Evolutionary conservation across 306 rosid genomes (phyloP).

Genomic region (Crotalaria pallida): DNA sequence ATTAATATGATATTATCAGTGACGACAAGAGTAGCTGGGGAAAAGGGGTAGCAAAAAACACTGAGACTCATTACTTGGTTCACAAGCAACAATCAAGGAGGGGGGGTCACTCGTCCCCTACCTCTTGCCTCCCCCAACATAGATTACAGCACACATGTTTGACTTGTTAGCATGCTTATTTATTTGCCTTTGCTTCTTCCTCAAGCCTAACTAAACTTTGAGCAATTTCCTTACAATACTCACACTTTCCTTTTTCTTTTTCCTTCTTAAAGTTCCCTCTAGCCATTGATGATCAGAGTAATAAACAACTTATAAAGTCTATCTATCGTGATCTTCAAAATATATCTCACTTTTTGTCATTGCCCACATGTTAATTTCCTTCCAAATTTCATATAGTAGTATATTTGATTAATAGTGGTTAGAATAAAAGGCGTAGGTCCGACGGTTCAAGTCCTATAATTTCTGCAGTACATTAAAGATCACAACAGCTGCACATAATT

Average conservation of each 20-base stretch:
- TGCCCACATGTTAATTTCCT: background rate
- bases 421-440: background rate
- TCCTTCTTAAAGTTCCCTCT: background rate
- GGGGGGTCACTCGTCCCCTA: background rate
- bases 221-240: background rate
- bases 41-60: no score
- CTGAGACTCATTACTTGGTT: constrained; percentile 28
- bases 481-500: no score
- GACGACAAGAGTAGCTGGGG: background rate
- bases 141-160: constrained; percentile 31
- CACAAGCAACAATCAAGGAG: constrained; percentile 22
- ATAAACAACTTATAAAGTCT: background rate
- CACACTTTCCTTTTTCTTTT: background rate
- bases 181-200: constrained; percentile 44
- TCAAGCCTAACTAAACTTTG: constrained; percentile 32
- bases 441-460: background rate
- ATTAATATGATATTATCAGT: no score
- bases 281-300: background rate
- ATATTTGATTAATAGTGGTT: background rate
- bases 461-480: background rate
- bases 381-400: background rate
- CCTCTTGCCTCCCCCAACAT: background rate
- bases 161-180: constrained; percentile 5
- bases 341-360: background rate
- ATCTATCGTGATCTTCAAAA: background rate